A percentile compares a stretch with the other conserved stretches of the same genome.
phyloP scores from a whole-genome alignment of 2,329 filamentous ascomycete genomes.

The Penicillium italicum region DNA sequence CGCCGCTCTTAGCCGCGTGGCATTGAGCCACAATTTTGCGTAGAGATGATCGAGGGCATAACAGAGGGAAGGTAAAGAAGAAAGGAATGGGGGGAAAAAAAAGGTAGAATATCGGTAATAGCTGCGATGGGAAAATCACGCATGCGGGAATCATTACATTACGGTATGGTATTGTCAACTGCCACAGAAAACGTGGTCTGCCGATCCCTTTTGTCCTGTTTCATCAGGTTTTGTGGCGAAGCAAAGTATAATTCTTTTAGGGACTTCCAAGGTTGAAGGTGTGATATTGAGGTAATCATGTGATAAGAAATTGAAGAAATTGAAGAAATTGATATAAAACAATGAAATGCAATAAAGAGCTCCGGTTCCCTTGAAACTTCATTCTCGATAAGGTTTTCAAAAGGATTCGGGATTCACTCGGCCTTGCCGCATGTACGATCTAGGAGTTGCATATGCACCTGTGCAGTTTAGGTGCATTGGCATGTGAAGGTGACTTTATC shows the following conservation, averaged over 20 bases:
- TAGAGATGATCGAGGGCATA: constrained; percentile 1
- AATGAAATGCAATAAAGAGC: background rate
- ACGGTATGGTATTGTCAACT: constrained; percentile 12
- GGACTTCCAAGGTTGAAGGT: no score
- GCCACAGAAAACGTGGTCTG: constrained; percentile 19
- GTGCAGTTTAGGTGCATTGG: background rate
- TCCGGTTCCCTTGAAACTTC: background rate
- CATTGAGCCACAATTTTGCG: constrained; percentile 14
- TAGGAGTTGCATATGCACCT: background rate
- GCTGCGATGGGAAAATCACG: constrained; percentile 10
- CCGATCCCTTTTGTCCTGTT: background rate
- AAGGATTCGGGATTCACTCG: background rate
- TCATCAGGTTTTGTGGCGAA: constrained; percentile 1
- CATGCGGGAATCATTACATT: constrained; percentile 10
- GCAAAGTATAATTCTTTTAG: background rate
- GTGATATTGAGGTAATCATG: no score
- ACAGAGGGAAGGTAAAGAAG: background rate
- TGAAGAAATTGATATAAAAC: background rate
- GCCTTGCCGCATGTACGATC: background rate
- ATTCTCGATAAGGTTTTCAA: background rate
- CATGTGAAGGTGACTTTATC: background rate
- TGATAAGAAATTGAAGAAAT: no score
- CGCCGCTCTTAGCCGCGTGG: constrained; percentile 20
- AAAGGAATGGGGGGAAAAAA: background rate
- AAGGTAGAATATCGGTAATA: background rate